phyloP scores from a whole-genome alignment of 352 stramenopile species.

The Pseudoperonospora humuli region DNA sequence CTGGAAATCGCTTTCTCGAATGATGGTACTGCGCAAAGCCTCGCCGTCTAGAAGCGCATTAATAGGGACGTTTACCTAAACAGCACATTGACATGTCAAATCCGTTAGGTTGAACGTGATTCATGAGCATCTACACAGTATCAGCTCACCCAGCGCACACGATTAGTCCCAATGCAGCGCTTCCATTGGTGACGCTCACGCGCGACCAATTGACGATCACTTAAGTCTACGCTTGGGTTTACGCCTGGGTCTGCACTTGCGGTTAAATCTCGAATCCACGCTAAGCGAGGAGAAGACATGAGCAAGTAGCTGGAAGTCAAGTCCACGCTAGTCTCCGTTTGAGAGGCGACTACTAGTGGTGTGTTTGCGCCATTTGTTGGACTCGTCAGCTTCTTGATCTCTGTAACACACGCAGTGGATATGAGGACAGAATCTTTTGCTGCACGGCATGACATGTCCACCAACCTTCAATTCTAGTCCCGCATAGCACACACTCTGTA shows the following conservation, averaged over 20 bases:
- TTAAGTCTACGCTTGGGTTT: constrained; percentile 21
- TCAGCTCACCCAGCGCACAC: constrained; percentile 37
- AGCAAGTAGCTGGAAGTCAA: constrained; percentile 26
- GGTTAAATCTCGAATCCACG: too few species aligned
- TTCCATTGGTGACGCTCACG: constrained; percentile 66
- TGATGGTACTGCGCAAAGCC: constrained; percentile 25
- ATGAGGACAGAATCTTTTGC: too few species aligned
- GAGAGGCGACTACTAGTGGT: constrained; percentile 6
- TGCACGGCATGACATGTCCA: neutral
- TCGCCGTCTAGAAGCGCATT: constrained; percentile 19
- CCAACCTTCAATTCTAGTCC: constrained; percentile 32
- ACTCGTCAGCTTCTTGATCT: constrained; percentile 8
- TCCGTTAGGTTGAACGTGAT: neutral
- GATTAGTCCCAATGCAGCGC: constrained; percentile 31
- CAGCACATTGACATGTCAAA: neutral
- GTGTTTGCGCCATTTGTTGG: constrained; percentile 10
- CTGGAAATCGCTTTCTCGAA: constrained; percentile 27
- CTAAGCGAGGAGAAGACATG: constrained; percentile 22
- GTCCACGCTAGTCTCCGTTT: constrained; percentile 9
- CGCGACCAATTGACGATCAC: constrained; percentile 45
- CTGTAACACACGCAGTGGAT: constrained; percentile 8
- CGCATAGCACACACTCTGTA: constrained; percentile 43
- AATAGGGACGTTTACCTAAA: constrained; percentile 30
- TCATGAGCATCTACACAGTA: neutral
- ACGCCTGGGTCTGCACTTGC: constrained; percentile 1